A percentile compares a stretch with the other conserved stretches of the same genome.
These are phyloP conservation scores for Pisolithus sp. DNA, from an alignment of 768 basidiomycete species.

Conservation along the genomic window DNA sequence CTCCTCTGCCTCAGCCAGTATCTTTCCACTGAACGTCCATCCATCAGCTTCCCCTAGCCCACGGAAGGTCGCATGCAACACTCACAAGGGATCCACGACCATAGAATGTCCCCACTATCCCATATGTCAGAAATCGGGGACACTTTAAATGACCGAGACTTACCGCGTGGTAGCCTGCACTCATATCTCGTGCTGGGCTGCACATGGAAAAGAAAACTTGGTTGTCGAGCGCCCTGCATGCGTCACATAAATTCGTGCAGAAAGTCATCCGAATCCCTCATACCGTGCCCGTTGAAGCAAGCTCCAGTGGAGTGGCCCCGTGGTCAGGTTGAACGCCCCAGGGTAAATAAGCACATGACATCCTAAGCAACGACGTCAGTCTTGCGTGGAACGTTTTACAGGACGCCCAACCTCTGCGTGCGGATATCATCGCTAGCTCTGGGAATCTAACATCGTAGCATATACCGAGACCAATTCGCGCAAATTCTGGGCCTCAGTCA, in stretches of 20 bases:
- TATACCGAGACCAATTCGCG: constrained; percentile 92
- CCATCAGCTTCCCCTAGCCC: not conserved
- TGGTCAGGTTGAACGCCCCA: constrained; percentile 91
- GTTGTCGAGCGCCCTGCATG: constrained; percentile 85
- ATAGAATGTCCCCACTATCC: constrained; percentile 83
- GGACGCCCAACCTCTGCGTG: constrained; percentile 60
- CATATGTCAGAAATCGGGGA: not conserved
- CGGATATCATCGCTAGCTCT: constrained; percentile 86
- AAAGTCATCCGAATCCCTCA: not conserved
- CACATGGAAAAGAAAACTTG: constrained; percentile 97
- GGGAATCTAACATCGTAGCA: constrained; percentile 97
- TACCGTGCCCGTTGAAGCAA: constrained; percentile 80
- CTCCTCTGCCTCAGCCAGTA: constrained; percentile 69
- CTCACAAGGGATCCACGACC: constrained; percentile 86
- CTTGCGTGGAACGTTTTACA: not conserved
- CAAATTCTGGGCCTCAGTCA: constrained; percentile 59
- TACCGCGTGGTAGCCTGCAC: constrained; percentile 83
- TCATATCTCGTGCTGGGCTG: constrained; percentile 83
- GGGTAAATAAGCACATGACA: constrained; percentile 90
- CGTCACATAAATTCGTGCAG: constrained; percentile 5
- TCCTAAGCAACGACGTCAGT: constrained; percentile 38
- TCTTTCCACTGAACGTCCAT: constrained; percentile 51
- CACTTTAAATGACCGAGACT: constrained; percentile 19
- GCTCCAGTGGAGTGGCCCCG: constrained; percentile 96
- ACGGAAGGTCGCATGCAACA: constrained; percentile 4